Base-by-base conservation (phyloP, 345 rosid species). In the Euphorbia tirucalli region DNA sequence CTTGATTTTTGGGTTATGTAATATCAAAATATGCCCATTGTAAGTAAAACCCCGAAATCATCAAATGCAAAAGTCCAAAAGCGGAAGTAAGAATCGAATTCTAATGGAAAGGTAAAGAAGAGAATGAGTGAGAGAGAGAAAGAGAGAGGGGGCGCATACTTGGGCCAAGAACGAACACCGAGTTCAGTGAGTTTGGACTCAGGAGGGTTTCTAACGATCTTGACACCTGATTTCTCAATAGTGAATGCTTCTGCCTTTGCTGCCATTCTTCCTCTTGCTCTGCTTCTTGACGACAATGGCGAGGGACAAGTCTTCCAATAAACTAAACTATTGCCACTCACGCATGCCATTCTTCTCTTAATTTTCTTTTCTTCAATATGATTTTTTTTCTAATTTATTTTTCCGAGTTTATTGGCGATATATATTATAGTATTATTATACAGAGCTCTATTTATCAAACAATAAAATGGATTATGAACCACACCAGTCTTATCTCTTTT, bases 151-250 rank as follows among this genome's bases (percentile, higher is more conserved):
- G 18, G 30, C 8, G 7, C 57, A 4, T 82, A 93, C 94, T 91
- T 93, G 70, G 94, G 88, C 97, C 98, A 93, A 28, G 69, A 78
- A 50, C 89, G 90, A 25, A 90, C 88, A 41, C 96, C 96, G 72
- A 90, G 89, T 49, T 87, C 80, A 55, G 90, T 64, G 77, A 93
- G 96, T 75, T 82, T 88, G 70, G 93, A 79, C 75, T 91, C 94
- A 8, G 90, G 85, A 74, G 93, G 98, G 73, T 84, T 88, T 68
- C 82, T 87, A 61, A 86, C 88, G 27, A 91, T 75, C 67, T 78
- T 78, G 75, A 93, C 75, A 7, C 97, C 96, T 35, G 85, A 77
- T 80, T 88, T 91, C 87, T 91, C 94, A 27, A 84, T 81, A 44
- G 86, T 81, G 61, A 80, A 61, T n/a, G 90, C 72, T 73, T 92